phyloP scores from a whole-genome alignment of 352 stramenopile species.

The Labyrinthula sp. region DNA sequence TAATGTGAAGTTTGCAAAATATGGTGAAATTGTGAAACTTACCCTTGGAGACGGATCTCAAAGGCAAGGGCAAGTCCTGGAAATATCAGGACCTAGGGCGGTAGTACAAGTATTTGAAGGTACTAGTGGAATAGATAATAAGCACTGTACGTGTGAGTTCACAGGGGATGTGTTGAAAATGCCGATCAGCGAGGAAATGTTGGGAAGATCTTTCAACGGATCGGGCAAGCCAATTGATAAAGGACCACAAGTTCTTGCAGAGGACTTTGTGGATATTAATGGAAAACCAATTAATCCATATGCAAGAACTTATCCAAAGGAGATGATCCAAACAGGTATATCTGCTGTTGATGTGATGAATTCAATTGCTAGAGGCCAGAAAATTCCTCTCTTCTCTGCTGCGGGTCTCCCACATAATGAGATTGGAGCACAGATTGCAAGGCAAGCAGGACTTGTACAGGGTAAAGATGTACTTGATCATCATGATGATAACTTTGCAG shows the following conservation, averaged over 20 bases:
- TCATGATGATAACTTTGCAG: conserved; percentile 97
- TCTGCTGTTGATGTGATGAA: conserved; percentile 99
- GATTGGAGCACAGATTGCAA: conserved; percentile 94
- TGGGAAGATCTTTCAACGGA: conserved; percentile 85
- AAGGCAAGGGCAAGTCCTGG: conserved; percentile 66
- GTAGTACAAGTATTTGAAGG: conserved; percentile 92
- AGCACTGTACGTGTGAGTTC: conserved; percentile 91
- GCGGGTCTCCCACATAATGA: conserved; percentile 94
- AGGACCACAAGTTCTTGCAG: conserved; percentile 81
- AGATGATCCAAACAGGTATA: conserved; percentile 99
- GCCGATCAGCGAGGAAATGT: conserved; percentile 93
- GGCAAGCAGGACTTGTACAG: conserved; percentile 90
- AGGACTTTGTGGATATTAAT: conserved; percentile 96
- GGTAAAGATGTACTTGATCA: conserved; percentile 92
- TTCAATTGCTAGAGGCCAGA: conserved; percentile 94
- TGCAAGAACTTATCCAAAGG: conserved; percentile 93
- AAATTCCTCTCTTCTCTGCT: conserved; percentile 97
- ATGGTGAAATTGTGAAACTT: conserved; percentile 95
- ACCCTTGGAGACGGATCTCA: conserved; percentile 80
- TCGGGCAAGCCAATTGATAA: conserved; percentile 93
- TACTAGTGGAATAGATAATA: conserved; percentile 93
- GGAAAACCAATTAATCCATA: conserved; percentile 96
- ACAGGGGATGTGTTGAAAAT: conserved; percentile 96
- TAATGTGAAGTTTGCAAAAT: conserved; percentile 96
- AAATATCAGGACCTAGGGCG: conserved; percentile 86